Conservation (phyloP, 2,329 filamentous ascomycete species). For the Calycina marina region DNA sequence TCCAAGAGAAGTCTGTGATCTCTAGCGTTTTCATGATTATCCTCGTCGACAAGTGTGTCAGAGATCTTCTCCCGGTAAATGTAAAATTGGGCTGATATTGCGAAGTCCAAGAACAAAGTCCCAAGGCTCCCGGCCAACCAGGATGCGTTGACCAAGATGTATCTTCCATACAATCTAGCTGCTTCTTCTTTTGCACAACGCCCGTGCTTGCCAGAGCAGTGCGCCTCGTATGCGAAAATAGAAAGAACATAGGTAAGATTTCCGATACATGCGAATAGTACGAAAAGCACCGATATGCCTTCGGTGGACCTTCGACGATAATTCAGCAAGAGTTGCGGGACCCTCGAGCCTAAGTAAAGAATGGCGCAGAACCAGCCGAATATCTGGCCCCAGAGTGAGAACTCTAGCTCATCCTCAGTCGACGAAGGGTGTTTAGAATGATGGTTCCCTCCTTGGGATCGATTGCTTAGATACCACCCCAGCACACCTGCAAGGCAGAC, state of each 20-base stretch:
- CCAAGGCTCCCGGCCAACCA: conserved; percentile 87
- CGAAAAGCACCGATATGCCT: conserved; percentile 86
- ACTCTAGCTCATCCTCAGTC: conserved; percentile 38
- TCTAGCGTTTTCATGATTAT: not conserved
- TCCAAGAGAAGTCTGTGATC: not conserved
- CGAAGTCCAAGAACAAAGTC: conserved; percentile 70
- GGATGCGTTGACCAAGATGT: conserved; percentile 78
- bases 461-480: conserved; percentile 66
- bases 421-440: conserved; percentile 15
- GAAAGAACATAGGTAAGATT: conserved; percentile 88
- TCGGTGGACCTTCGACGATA: conserved; percentile 87
- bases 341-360: conserved; percentile 75
- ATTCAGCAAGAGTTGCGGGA: conserved; percentile 86
- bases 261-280: conserved; percentile 89
- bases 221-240: conserved; percentile 78
- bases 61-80: conserved; percentile 44
- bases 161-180: conserved; percentile 53
- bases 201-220: conserved; percentile 32
- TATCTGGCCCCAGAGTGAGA: conserved; percentile 70
- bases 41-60: conserved; percentile 5
- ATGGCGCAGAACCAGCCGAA: conserved; percentile 88
- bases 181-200: conserved; percentile 53
- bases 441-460: conserved; percentile 20
- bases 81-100: conserved; percentile 86
- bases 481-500: conserved; percentile 71